These are phyloP conservation scores for Boehmeria nivea DNA, from an alignment of 306 rosid species.

Conservation along the genomic window DNA sequence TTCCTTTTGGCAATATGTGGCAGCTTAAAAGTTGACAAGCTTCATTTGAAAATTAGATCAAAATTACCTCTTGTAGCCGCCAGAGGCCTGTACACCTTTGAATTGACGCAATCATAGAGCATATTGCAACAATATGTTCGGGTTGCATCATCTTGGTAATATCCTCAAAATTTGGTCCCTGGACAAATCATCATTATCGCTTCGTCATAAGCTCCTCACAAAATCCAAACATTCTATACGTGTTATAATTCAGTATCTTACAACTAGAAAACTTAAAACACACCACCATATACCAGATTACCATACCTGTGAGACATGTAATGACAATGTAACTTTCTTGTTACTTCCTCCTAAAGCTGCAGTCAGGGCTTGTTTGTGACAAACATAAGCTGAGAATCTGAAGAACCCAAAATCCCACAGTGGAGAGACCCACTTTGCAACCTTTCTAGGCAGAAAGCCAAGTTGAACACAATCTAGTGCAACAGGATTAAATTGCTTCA, in stretches of 20 bases:
- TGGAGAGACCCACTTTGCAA: slow-evolving; percentile 81
- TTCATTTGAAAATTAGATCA: neutral
- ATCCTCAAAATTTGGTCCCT: slow-evolving; percentile 58
- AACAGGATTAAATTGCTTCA: slow-evolving; percentile 13
- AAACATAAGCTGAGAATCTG: slow-evolving; percentile 54
- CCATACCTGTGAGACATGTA: slow-evolving; percentile 54
- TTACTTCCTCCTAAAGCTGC: slow-evolving; percentile 59
- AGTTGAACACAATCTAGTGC: slow-evolving; percentile 53
- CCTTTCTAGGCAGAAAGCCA: slow-evolving; percentile 66
- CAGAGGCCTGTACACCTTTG: slow-evolving; percentile 67
- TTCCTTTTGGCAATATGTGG: neutral
- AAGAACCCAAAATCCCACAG: slow-evolving; percentile 77
- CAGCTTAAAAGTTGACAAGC: neutral
- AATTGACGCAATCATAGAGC: slow-evolving; percentile 55
- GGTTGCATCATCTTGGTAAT: slow-evolving; percentile 46
- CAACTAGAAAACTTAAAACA: slow-evolving; percentile 4
- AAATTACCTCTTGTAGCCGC: slow-evolving; percentile 68
- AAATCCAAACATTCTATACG: slow-evolving; percentile 1
- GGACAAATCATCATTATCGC: slow-evolving; percentile 23
- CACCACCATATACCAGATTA: slow-evolving; percentile 1
- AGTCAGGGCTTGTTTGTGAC: slow-evolving; percentile 63
- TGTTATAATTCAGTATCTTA: slow-evolving; percentile 5
- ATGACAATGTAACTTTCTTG: slow-evolving; percentile 39
- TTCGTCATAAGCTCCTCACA: slow-evolving; percentile 18
- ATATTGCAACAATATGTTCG: slow-evolving; percentile 47